Evolutionary conservation across 352 stramenopile genomes (phyloP), one percentile per base, ranked within the genome.

Genomic region (Plasmopara viticola): DNA sequence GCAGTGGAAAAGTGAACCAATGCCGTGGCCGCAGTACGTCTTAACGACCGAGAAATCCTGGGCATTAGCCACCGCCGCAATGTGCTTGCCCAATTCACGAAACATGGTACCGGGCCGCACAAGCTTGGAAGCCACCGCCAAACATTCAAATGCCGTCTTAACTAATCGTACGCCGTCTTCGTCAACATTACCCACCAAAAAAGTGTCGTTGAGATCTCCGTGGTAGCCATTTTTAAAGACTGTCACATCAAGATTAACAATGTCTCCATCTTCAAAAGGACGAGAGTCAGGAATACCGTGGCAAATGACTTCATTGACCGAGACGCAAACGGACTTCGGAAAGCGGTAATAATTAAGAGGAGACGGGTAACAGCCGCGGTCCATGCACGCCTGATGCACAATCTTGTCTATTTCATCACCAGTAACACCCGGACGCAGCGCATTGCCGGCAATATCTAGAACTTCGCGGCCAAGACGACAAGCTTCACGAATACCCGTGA

Each of bases 191-290:
- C 97, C 97, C 1, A 99, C 89, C 31, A 97, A 70, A 67, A 98
- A 99, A 15, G 96, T 99, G 65, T 99, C 96, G 64, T 99, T 99
- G 46, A 99, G 77, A 66, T 99, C 97, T 34, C 82, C 89, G 65
- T 99, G 96, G 69, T 94, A 98, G 38, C 96, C 97, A 60, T 99
- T 77, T 54, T 98, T 91, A 78, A 97, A 99, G 4, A 97, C 91
- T 6, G 91, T 96, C 8, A 99, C 84, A 73, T 99, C 97, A 33
- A 99, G 80, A 72, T 99, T 99, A 12, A 99, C 91, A 74, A 99
- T 98, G 62, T 99, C 96, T 14, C 96, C 96, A 15, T 97, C 85
- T 60, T 97, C 57, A 38, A 99, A 70, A 14, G 94, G 79, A 50
- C 95, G 74, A 54, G 84, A 95, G 80, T 99, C 96, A 3, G 96